Evolutionary conservation across 2,329 filamentous ascomycete genomes (phyloP), one percentile per base, ranked within the genome.

Genomic region (Clarireedia homoeocarpa): DNA sequence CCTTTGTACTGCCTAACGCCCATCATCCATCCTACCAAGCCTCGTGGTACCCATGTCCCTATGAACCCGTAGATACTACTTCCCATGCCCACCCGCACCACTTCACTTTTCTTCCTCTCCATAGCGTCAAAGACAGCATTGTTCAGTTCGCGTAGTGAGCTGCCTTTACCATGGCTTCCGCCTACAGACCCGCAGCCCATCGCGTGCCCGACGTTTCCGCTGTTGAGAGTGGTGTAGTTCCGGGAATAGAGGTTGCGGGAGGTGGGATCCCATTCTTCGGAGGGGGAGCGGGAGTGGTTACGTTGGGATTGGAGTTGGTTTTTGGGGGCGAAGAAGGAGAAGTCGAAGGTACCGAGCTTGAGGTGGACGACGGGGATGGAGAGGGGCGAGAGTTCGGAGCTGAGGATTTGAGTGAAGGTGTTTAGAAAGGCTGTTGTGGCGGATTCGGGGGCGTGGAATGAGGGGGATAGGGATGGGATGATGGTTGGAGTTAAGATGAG

Each of bases 21-120:
- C 82, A 97, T 86, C 88, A 97, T 95, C 88, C 89, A 94, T 1
- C 84, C 85, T n/a, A 97, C 86, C 15, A 96, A 69, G 2, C 84
- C 79, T 20, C 82, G 78, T 1, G 94, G 92, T 24, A 88, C 79
- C 81, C 86, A 92, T 40, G 82, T 80, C 5, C 91, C 94, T 6
- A 97, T 86, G 30, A 96, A 78, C 40, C 89, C 88, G 71, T 97
- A 97, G 0, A 91, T 77, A 55, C 86, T 78, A 51, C 90, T 89
- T 6, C 94, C 94, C 51, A 91, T 82, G 1, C 94, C 94, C 15
- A 96, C 86, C 57, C 89, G 85, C 61, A 92, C 81, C 1, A 88
- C 81, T 38, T 81, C 75, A 48, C 75, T 76, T 2, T 6, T 54
- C 30, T 51, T 51, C 15, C 62, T 66, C 61, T 89, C 85, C 54